Evolutionary conservation across 495 filamentous ascomycete species (phyloP).

Genomic region (Penicillium samsonianum): DNA sequence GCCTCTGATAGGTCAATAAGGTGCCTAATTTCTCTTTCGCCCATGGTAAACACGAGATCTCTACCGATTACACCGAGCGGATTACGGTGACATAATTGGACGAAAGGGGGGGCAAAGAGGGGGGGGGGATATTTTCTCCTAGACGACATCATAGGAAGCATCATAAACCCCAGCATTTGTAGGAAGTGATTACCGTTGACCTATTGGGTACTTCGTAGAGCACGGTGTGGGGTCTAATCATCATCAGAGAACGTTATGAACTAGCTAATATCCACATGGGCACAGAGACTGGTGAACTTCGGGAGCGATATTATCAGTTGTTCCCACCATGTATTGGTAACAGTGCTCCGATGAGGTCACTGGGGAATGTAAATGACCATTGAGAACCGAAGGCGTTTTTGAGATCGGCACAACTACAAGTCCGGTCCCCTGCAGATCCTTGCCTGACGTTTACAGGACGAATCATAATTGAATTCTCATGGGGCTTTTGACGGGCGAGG

Average conservation of each 20-base stretch:
- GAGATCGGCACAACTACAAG: constrained; percentile 24
- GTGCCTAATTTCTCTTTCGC: constrained; percentile 12
- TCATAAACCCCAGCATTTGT: constrained; percentile 7
- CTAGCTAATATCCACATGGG: constrained; percentile 28
- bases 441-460: constrained; percentile 24
- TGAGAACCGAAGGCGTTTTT: constrained; percentile 11
- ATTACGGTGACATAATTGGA: constrained; percentile 35
- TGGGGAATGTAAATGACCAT: constrained; percentile 28
- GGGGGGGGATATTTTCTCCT: not conserved
- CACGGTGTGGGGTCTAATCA: constrained; percentile 10
- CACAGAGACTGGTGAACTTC: constrained; percentile 22
- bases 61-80: constrained; percentile 14
- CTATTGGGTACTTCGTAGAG: constrained; percentile 4
- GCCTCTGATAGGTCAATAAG: constrained; percentile 20
- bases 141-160: constrained; percentile 27
- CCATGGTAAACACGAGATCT: constrained; percentile 9
- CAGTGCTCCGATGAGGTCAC: constrained; percentile 39
- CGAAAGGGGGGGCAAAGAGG: constrained; percentile 11
- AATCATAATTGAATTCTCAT: constrained; percentile 18
- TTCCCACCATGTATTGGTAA: constrained; percentile 24
- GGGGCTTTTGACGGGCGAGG: constrained; percentile 16
- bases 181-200: not conserved
- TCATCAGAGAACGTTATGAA: constrained; percentile 28
- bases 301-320: constrained; percentile 18
- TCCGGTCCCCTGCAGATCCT: constrained; percentile 32